Base-by-base conservation (phyloP, 805 yeast species). In the Kuraishia hungarica region DNA sequence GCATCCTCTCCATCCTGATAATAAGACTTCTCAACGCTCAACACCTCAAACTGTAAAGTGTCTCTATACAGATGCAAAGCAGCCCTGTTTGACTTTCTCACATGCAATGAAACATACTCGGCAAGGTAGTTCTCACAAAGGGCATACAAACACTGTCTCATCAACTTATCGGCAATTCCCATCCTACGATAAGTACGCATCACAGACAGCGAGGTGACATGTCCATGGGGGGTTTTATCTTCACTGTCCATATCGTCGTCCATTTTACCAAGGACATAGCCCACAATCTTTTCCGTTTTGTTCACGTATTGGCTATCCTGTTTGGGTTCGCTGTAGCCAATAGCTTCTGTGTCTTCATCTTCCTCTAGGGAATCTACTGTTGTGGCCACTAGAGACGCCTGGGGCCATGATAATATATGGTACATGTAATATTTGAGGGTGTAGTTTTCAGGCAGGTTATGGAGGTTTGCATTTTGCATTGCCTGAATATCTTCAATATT, bases 1-100 rank as follows among this genome's bases (percentile, higher is more conserved):
- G 99, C 99, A 71, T 94, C 97, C 71, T 94, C 99, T 35, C 96
- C 96, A 70, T 94, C 97, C 54, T 92, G 97, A 64, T 94, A 94
- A 69, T 94, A 94, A n/a, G 87, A 80, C 60, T 82, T 86, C 63
- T 91, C 97, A 56, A 94, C 83, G 48, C 85, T 81, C 56, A 87
- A 76, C 49, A 89, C 94, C 67, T 87, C 92, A 67, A 94, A 94
- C 58, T 80, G 74, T 58, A 94, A 77, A 1, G 97, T 87, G 65
- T 89, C 96, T 65, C 86, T 79, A 73, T 94, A 94, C 59, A 94
- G 77, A 71, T 91, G 97, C 62, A 92, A 77, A 2, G 99, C 99
- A 10, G 98, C 98, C 64, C 89, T 74, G 72, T 94, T 94, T 48
- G 96, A 86, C 71, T 89, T 84, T 72, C 99, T 84, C 35, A 94